Percentiles rank a stretch among this genome's conserved stretches.
These are phyloP conservation scores for Citrus maxima DNA, from an alignment of 345 rosid genomes.

Conservation along the genomic window DNA sequence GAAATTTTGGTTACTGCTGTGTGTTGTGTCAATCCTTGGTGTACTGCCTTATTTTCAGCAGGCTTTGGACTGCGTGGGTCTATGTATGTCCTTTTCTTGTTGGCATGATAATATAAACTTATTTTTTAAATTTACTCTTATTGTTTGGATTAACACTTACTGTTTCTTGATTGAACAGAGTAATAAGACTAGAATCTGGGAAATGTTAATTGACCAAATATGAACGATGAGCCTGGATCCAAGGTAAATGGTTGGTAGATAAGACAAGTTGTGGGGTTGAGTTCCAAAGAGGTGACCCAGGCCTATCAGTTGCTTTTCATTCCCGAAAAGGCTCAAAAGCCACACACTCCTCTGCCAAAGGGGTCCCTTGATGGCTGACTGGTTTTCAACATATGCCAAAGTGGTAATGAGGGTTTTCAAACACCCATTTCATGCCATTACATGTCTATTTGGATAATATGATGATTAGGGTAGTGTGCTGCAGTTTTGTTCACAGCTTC, in stretches of 20 bases:
- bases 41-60: not conserved
- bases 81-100: not conserved
- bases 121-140: not conserved
- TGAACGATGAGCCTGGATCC: not conserved
- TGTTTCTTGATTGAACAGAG: conserved; percentile 3
- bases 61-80: not conserved
- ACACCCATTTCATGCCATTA: not conserved
- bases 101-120: not conserved
- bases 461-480: not conserved
- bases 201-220: not conserved
- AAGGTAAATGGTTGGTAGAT: not conserved
- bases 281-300: not conserved
- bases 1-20: not conserved
- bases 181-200: not conserved
- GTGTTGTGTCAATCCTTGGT: not conserved
- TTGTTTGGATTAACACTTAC: not conserved
- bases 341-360: not conserved
- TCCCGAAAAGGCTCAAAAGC: not conserved
- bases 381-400: not conserved
- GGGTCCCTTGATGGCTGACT: conserved; percentile 4
- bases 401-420: not conserved
- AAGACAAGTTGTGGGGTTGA: conserved; percentile 11
- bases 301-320: not conserved
- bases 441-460: not conserved
- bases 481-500: conserved; percentile 1